These are phyloP conservation scores for Colletotrichum noveboracense DNA, from an alignment of 2,329 filamentous ascomycete species.

Conservation along the genomic window DNA sequence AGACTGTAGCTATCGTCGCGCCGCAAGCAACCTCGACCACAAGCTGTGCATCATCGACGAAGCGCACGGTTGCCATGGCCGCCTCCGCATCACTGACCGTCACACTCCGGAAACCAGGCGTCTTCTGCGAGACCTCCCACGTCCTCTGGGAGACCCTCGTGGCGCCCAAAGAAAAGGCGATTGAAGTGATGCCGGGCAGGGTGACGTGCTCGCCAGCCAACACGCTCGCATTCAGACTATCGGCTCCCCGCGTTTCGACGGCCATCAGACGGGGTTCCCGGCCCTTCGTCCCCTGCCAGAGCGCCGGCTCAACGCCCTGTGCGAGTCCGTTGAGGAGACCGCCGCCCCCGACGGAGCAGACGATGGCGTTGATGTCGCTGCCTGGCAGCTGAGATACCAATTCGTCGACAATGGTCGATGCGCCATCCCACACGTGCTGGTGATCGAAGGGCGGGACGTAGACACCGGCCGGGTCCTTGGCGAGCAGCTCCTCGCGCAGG, in stretches of 20 bases:
- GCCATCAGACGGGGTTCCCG: conserved; percentile 64
- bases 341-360: conserved; percentile 83
- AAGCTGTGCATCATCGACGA: conserved; percentile 82
- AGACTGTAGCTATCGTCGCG: conserved; percentile 74
- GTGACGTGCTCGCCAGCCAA: conserved; percentile 62
- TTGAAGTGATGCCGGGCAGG: conserved; percentile 73
- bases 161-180: conserved; percentile 78
- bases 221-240: conserved; percentile 70
- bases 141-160: conserved; percentile 71
- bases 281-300: conserved; percentile 29
- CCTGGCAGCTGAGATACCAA: conserved; percentile 42
- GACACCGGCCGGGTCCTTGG: conserved; percentile 56
- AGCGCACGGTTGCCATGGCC: conserved; percentile 74
- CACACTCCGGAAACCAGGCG: conserved; percentile 51
- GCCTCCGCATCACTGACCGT: conserved; percentile 80
- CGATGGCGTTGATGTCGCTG: conserved; percentile 67
- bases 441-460: conserved; percentile 77
- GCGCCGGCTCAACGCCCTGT: conserved; percentile 64
- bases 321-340: conserved; percentile 80
- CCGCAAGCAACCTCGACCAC: conserved; percentile 88
- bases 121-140: conserved; percentile 62
- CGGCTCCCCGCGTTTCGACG: conserved; percentile 77
- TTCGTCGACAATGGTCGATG: conserved; percentile 62
- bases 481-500: conserved; percentile 63
- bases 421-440: conserved; percentile 70